phyloP scores from a whole-genome alignment of 805 yeast species.

The Candida adriatica region DNA sequence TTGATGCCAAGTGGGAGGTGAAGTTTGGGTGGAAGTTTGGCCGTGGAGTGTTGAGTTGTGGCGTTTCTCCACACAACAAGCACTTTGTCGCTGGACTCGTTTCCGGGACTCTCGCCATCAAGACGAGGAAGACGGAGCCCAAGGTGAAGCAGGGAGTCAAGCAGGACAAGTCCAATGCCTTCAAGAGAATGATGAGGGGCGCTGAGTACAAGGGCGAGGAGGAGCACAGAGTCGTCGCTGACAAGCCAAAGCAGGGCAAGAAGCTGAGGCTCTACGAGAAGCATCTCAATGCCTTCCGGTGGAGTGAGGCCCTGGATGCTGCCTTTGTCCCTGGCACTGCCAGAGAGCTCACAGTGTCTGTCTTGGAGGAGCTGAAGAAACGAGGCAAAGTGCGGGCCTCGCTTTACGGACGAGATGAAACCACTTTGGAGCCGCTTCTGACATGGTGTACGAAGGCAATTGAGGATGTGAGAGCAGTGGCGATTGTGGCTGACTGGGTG shows the following conservation, averaged over 20 bases:
- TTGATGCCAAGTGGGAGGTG: constrained; percentile 83
- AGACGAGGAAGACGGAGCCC: constrained; percentile 53
- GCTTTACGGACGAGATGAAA: constrained; percentile 76
- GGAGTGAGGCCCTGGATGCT: constrained; percentile 88
- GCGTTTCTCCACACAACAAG: constrained; percentile 77
- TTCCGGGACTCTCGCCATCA: constrained; percentile 79
- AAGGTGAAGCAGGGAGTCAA: constrained; percentile 21
- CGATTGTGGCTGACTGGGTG: constrained; percentile 63
- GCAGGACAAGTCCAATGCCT: constrained; percentile 50
- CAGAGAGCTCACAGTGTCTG: constrained; percentile 73
- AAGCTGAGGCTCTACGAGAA: constrained; percentile 78
- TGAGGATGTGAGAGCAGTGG: constrained; percentile 68
- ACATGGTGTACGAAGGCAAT: constrained; percentile 74
- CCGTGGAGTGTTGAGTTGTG: constrained; percentile 85
- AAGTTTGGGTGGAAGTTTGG: constrained; percentile 98
- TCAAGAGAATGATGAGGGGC: constrained; percentile 82
- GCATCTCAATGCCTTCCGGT: constrained; percentile 78
- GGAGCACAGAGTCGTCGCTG: constrained; percentile 65
- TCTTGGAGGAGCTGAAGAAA: constrained; percentile 76
- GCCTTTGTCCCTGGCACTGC: constrained; percentile 78
- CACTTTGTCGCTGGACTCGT: constrained; percentile 91
- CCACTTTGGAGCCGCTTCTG: constrained; percentile 74
- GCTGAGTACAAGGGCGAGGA: constrained; percentile 86
- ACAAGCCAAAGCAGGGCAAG: constrained; percentile 46
- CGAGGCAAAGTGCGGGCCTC: constrained; percentile 87